Conservation (phyloP, 2,329 filamentous ascomycete species). For the Fusarium keratoplasticum region DNA sequence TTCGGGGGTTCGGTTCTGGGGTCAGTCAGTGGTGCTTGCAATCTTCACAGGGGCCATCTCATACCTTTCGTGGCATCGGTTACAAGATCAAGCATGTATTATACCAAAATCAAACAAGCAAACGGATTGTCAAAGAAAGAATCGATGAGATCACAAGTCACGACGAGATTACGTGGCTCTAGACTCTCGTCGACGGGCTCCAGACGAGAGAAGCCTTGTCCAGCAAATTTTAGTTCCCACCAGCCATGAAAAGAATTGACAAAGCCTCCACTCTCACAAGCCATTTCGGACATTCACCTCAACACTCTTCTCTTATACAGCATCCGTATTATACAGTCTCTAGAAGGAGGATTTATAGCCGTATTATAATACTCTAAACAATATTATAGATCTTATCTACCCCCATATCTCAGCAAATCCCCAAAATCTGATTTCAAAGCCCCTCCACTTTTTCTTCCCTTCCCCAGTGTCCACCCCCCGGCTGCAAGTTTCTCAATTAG, state of each 20-base stretch:
- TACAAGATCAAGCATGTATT: background rate
- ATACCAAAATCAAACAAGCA: background rate
- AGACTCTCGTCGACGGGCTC: background rate
- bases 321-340: background rate
- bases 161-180: background rate
- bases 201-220: background rate
- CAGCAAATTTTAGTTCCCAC: slow-evolving; percentile 1
- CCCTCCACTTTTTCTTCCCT: slow-evolving; percentile 30
- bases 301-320: background rate
- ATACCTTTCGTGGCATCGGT: slow-evolving; percentile 36
- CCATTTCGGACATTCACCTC: background rate
- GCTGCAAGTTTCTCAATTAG: slow-evolving; percentile 16
- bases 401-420: slow-evolving; percentile 23
- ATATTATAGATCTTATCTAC: background rate
- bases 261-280: background rate
- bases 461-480: background rate
- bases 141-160: background rate
- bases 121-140: background rate
- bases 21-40: background rate
- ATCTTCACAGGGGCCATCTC: background rate
- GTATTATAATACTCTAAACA: background rate
- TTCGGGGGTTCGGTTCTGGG: slow-evolving; percentile 40
- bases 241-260: background rate
- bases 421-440: slow-evolving; percentile 37
- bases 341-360: background rate